These are phyloP conservation scores for Yamagishiella unicocca DNA, from an alignment of 139 green algal genomes.

Conservation along the genomic window DNA sequence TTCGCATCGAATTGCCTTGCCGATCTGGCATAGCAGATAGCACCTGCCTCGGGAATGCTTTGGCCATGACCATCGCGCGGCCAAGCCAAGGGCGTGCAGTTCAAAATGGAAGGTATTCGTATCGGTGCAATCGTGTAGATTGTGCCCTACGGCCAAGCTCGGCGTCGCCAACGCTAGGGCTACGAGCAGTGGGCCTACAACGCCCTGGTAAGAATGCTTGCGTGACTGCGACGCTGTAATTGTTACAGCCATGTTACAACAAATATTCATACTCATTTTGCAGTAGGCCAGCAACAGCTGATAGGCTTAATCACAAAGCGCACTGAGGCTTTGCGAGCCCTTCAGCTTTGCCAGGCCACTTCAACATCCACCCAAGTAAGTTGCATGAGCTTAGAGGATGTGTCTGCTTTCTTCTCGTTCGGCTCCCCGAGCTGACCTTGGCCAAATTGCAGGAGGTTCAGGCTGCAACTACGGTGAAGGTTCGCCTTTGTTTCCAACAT, in stretches of 20 bases:
- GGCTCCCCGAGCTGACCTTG: neutral
- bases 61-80: neutral
- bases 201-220: neutral
- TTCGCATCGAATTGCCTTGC: too few species aligned
- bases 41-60: too few species aligned
- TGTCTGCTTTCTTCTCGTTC: neutral
- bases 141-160: neutral
- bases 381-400: too few species aligned
- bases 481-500: constrained; percentile 14
- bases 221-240: neutral
- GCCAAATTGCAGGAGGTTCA: neutral
- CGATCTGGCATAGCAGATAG: too few species aligned
- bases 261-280: neutral
- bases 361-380: neutral
- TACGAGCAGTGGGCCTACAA: neutral
- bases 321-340: neutral
- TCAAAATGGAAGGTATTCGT: neutral
- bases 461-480: neutral
- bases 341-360: neutral
- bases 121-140: neutral
- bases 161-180: neutral
- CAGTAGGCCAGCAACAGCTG: neutral
- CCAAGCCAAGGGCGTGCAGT: neutral
- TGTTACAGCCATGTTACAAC: too few species aligned
- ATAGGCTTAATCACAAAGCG: neutral